Base-by-base conservation (phyloP, 305 asterid genomes). In the Striga hermonthica region DNA sequence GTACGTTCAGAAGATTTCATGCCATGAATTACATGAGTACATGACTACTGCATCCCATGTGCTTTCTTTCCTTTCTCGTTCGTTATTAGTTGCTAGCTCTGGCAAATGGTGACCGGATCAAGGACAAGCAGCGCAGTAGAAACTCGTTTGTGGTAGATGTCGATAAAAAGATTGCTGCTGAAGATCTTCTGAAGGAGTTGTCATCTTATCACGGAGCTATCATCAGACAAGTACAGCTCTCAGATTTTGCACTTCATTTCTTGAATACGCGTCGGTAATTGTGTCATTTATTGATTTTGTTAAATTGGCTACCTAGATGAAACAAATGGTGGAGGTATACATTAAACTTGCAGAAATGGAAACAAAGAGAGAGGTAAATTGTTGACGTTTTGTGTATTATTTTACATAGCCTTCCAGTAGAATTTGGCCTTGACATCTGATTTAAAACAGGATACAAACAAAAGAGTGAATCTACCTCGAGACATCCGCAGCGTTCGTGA, bases 271-370 rank as follows among this genome's bases (percentile, higher is more conserved):
- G 47, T 72, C 58, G 31, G 71, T 59, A 16, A 62, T 60, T 59
- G 47, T 54, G 7, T 65, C 70, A 48, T 50, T 67, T 70, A n/a
- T 68, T 74, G 37, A 62, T 59, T 67, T 68, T 9, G 45, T 68
- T 36, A 22, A 48, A 74, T 76, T 76, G 39, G 50, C 57, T 74
- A 49, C 64, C 36, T 77, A 93, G 98, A 93, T 93, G 98, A 84
- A 80, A 74, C 96, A 93, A 80, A 89, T 93, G 97, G 96, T 90
- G 81, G 98, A 93, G 82, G 83, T 93, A 79, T 93, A 93, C 87
- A 86, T 93, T 57, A 93, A 93, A 79, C 97, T 93, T 66, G 98
- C 98, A 6, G 98, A 93, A 78, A 76, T 90, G 81, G 98, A 93
- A 79, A 90, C 95, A 57, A 93, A 82, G 83, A 86, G 84, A 72